A percentile compares a stretch with the other conserved stretches of the same genome.
Conservation (phyloP, 2,329 filamentous ascomycete genomes). For the Daldinia sp. region DNA sequence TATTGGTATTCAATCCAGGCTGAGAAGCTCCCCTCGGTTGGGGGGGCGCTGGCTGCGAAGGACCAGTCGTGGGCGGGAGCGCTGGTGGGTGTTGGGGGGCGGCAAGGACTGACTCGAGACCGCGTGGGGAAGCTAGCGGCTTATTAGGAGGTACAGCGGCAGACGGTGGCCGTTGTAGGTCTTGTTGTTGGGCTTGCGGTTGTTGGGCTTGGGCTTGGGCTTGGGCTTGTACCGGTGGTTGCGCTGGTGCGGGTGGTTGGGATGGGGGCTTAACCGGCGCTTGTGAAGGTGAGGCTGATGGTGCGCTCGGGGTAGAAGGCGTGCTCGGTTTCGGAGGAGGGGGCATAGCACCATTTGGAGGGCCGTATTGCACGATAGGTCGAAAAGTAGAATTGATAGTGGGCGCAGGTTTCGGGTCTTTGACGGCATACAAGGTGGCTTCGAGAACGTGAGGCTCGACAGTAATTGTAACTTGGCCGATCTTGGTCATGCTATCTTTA, state of each 20-base stretch:
- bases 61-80: constrained; percentile 32
- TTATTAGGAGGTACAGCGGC: constrained; percentile 24
- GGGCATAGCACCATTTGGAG: constrained; percentile 69
- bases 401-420: constrained; percentile 64
- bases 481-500: constrained; percentile 75
- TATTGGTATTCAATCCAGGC: constrained; percentile 38
- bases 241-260: constrained; percentile 27
- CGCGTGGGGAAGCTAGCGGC: constrained; percentile 40
- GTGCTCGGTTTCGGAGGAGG: constrained; percentile 54
- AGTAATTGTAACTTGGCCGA: constrained; percentile 76
- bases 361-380: constrained; percentile 71
- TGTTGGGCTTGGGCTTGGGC: constrained; percentile 25
- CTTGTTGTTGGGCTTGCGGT: constrained; percentile 21
- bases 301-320: constrained; percentile 39
- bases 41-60: constrained; percentile 44
- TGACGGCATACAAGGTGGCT: constrained; percentile 76
- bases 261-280: constrained; percentile 12
- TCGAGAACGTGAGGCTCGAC: constrained; percentile 84
- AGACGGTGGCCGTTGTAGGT: constrained; percentile 28
- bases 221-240: constrained; percentile 30
- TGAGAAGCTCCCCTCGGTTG: constrained; percentile 42
- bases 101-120: constrained; percentile 47
- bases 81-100: constrained; percentile 43
- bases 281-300: constrained; percentile 25
- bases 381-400: constrained; percentile 52